Evolutionary conservation across 2,329 filamentous ascomycete species (phyloP), one percentile per base, ranked within the genome.

Genomic region (Stagonosporopsis chrysanthemi): DNA sequence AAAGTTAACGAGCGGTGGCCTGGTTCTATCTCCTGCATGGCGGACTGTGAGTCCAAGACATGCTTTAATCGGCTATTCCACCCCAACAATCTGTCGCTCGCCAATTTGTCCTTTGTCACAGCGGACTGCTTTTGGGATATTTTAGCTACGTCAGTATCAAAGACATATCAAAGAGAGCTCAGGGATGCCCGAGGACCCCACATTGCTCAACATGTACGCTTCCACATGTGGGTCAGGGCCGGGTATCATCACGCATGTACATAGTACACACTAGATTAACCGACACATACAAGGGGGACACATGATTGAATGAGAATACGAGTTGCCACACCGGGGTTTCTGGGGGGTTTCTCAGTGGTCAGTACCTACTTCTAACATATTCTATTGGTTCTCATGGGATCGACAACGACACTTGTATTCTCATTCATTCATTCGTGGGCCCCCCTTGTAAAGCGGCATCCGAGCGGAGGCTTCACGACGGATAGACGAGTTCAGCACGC

Each of bases 1-100:
- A 47, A 43, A 39, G 6, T 52, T 46, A 28, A 26, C 38, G 42
- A 43, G 47, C 42, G 47, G 41, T 42, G 40, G n/a, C 26, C 28
- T 33, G 14, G 7, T 12, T 4, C 14, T 6, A 15, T 4, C 28
- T 9, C 28, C 11, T 5, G 6, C 11, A 9, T 9, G 28, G 11
- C n/a, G n/a, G n/a, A n/a, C n/a, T 31, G 11, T 15, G 31, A n/a
- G 31, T 15, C 4, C 31, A 15, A 6, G 31, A n/a, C 14, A 1
- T 33, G 31, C 12, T 15, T 15, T 14, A 33, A 9, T 9, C 28
- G 4, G 6, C 28, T 33, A 4, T 15, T n/a, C 14, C 11, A 33
- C 14, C 31, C 12, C 15, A 38, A 19, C 35, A 17, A n/a, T 8
- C 22, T 38, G n/a, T 9, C 9, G 9, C 35, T 33, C 31, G 31